These are phyloP conservation scores for Yamadazyma philogaea DNA, from an alignment of 805 yeast species.

Conservation along the genomic window DNA sequence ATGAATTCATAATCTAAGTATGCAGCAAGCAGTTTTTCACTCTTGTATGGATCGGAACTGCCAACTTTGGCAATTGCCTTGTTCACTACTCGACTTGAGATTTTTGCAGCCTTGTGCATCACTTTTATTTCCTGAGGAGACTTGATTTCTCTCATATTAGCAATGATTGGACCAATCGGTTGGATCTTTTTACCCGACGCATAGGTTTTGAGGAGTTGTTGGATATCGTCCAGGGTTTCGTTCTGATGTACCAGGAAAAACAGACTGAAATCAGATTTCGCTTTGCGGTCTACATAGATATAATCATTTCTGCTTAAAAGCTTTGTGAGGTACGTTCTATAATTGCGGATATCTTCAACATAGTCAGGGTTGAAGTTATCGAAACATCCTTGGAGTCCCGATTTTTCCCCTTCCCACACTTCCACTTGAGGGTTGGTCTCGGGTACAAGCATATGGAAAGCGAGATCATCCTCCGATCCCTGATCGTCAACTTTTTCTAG, in stretches of 20 bases:
- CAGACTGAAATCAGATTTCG: conserved; percentile 3
- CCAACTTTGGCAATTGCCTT: conserved; percentile 66
- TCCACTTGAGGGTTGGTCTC: conserved; percentile 75
- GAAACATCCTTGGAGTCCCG: conserved; percentile 78
- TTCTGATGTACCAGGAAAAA: conserved; percentile 6
- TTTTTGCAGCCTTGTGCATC: conserved; percentile 79
- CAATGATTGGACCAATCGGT: conserved; percentile 42
- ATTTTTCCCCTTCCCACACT: conserved; percentile 92
- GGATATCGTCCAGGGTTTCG: conserved; percentile 8
- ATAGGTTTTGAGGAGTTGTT: conserved; percentile 9
- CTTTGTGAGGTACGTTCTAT: conserved; percentile 43
- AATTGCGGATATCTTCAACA: conserved; percentile 49
- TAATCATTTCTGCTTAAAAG: conserved; percentile 47
- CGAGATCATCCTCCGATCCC: conserved; percentile 45
- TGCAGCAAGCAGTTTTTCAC: conserved; percentile 77
- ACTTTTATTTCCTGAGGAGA: conserved; percentile 71
- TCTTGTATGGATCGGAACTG: conserved; percentile 43
- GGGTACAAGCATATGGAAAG: conserved; percentile 80
- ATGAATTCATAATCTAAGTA: conserved; percentile 80
- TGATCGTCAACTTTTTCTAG: conserved; percentile 58
- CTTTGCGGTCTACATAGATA: conserved; percentile 51
- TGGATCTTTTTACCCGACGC: conserved; percentile 32
- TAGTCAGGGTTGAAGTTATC: conserved; percentile 88
- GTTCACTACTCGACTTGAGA: conserved; percentile 81
- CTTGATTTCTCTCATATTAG: conserved; percentile 63